Percentiles rank a stretch among this genome's conserved stretches.
Conservation (phyloP, 768 basidiomycete genomes). For the Suillus plorans region DNA sequence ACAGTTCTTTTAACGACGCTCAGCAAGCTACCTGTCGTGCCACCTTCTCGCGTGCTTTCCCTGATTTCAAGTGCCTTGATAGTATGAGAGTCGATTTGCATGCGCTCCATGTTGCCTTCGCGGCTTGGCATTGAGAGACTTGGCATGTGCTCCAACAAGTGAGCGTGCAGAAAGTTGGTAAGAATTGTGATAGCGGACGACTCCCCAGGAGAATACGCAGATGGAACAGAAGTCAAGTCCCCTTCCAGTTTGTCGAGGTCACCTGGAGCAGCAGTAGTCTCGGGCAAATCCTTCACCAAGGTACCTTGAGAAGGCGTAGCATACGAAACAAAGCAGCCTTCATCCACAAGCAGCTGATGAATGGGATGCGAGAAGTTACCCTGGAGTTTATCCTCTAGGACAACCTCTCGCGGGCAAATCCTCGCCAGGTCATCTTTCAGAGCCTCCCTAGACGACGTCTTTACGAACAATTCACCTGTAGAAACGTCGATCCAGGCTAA, state of each 20-base stretch:
- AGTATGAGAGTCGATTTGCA: slow-evolving; percentile 90
- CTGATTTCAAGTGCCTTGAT: slow-evolving; percentile 87
- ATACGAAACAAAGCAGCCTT: slow-evolving; percentile 56
- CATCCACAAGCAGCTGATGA: slow-evolving; percentile 49
- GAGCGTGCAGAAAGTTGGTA: slow-evolving; percentile 60
- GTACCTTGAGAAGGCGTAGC: slow-evolving; percentile 15
- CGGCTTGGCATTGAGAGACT: slow-evolving; percentile 52
- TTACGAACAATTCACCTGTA: slow-evolving; percentile 90
- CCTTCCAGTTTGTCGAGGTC: slow-evolving; percentile 22
- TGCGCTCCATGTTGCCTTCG: slow-evolving; percentile 55
- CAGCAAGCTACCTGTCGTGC: slow-evolving; percentile 69
- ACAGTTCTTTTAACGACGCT: slow-evolving; percentile 74
- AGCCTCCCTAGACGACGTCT: slow-evolving; percentile 47
- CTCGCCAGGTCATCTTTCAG: slow-evolving; percentile 82
- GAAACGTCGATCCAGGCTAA: slow-evolving; percentile 95
- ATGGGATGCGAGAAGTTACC: slow-evolving; percentile 44
- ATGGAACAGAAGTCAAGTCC: slow-evolving; percentile 8
- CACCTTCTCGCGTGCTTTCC: slow-evolving; percentile 72
- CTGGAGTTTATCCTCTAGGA: slow-evolving; percentile 52
- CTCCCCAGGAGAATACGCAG: slow-evolving; percentile 42
- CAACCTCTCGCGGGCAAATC: slow-evolving; percentile 80
- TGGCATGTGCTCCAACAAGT: slow-evolving; percentile 81
- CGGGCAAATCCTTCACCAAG: not conserved
- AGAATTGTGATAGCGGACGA: slow-evolving; percentile 58
- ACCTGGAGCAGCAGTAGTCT: slow-evolving; percentile 6